A percentile compares a stretch with the other conserved stretches of the same genome.
These are phyloP conservation scores for Ceratocystis lukuohia DNA, from an alignment of 2,329 filamentous ascomycete species.

Conservation along the genomic window DNA sequence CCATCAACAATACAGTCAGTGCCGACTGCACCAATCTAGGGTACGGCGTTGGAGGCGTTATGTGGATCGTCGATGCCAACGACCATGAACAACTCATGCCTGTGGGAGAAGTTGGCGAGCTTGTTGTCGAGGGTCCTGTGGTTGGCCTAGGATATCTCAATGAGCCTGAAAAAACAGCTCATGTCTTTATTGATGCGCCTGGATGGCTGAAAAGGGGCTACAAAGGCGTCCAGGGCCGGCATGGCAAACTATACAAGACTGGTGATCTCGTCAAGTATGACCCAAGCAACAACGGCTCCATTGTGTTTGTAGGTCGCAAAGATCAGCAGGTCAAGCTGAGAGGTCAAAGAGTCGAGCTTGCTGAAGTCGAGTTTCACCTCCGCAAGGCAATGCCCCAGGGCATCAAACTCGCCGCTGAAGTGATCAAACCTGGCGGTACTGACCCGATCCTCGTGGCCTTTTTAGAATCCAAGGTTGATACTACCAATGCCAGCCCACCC, in stretches of 20 bases:
- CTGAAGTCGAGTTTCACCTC: constrained; percentile 39
- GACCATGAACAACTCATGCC: constrained; percentile 35
- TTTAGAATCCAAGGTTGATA: constrained; percentile 26
- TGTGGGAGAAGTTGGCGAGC: constrained; percentile 37
- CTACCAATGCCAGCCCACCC: constrained; percentile 22
- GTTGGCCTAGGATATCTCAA: constrained; percentile 50
- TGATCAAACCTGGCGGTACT: constrained; percentile 33
- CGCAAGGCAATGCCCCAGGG: constrained; percentile 31
- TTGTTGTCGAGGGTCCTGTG: constrained; percentile 45
- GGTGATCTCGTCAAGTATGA: constrained; percentile 46
- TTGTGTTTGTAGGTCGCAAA: constrained; percentile 48
- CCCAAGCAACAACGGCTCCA: constrained; percentile 38
- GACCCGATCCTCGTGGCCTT: constrained; percentile 37
- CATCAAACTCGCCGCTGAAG: constrained; percentile 35
- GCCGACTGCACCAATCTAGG: constrained; percentile 35
- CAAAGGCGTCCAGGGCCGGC: constrained; percentile 27
- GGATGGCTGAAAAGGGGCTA: constrained; percentile 36
- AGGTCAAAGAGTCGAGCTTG: constrained; percentile 51
- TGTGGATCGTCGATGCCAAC: constrained; percentile 40
- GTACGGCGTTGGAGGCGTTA: constrained; percentile 33
- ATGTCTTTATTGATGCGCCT: constrained; percentile 44
- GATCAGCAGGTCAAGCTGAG: constrained; percentile 56
- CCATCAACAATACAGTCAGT: constrained; percentile 33
- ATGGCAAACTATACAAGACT: constrained; percentile 42
- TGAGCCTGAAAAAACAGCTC: constrained; percentile 42